Conservation (phyloP, 306 rosid genomes). For the Cucurbita moschata region DNA sequence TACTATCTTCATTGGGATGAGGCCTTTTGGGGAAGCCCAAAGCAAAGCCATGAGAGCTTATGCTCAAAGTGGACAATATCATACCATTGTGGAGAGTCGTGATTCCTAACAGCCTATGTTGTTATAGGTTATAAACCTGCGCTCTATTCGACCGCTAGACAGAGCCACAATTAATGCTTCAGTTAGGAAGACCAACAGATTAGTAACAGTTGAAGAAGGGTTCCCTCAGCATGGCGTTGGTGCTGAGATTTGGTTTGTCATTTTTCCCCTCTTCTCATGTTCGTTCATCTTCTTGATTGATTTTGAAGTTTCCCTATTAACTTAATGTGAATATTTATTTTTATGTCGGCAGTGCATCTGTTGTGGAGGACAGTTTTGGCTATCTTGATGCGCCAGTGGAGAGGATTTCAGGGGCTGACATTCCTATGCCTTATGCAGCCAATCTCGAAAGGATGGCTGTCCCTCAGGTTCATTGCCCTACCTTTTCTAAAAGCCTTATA, state of each 20-base stretch:
- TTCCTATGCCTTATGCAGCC: slow-evolving; percentile 99
- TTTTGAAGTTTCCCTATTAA: neutral
- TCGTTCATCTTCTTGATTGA: slow-evolving; percentile 5
- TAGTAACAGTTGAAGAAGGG: slow-evolving; percentile 96
- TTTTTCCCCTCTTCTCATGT: slow-evolving; percentile 6
- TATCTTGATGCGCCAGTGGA: slow-evolving; percentile 96
- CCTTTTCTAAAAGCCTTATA: neutral
- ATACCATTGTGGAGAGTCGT: too few relatives aligned
- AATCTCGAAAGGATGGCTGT: slow-evolving; percentile 94
- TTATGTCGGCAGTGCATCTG: slow-evolving; percentile 53
- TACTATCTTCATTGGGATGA: too few relatives aligned
- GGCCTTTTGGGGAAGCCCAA: too few relatives aligned
- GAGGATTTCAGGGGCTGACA: slow-evolving; percentile 91
- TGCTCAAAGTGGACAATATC: too few relatives aligned
- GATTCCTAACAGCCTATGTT: slow-evolving; percentile 6
- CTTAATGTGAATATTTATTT: slow-evolving; percentile 12
- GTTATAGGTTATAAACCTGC: slow-evolving; percentile 69
- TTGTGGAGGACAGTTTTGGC: slow-evolving; percentile 87
- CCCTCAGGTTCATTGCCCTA: slow-evolving; percentile 53
- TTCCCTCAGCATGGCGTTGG: slow-evolving; percentile 99
- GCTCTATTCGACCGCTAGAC: slow-evolving; percentile 92
- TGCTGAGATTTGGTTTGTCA: slow-evolving; percentile 80
- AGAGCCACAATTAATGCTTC: slow-evolving; percentile 80
- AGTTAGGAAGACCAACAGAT: slow-evolving; percentile 86
- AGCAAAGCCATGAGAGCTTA: too few relatives aligned